Conservation (phyloP, 176 grass and related monocot genomes). For the Paspalum vaginatum region DNA sequence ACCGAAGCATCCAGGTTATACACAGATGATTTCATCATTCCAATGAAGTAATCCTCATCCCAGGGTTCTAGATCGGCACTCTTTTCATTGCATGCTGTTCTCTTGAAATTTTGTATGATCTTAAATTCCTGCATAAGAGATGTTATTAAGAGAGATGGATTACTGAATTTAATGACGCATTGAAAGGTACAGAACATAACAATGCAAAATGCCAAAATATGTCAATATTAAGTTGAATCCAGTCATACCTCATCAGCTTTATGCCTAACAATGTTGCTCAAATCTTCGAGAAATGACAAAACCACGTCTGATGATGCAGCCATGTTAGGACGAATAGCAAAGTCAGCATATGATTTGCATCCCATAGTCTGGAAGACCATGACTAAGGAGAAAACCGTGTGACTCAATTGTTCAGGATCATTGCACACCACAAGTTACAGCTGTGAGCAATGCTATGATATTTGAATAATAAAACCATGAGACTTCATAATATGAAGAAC, state of each 20-base stretch:
- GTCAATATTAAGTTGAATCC: constrained; percentile 9
- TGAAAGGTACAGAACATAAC: neutral
- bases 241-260: constrained; percentile 83
- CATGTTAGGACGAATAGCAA: constrained; percentile 92
- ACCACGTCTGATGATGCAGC: constrained; percentile 76
- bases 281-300: constrained; percentile 77
- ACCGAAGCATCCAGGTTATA: constrained; percentile 67
- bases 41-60: constrained; percentile 86
- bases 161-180: constrained; percentile 25
- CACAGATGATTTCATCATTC: constrained; percentile 84
- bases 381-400: constrained; percentile 9
- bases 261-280: constrained; percentile 68
- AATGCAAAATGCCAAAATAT: constrained; percentile 32
- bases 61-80: constrained; percentile 77
- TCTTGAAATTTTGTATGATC: constrained; percentile 75
- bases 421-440: neutral
- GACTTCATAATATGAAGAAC: constrained; percentile 18
- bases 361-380: constrained; percentile 71
- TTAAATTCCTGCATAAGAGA: constrained; percentile 67
- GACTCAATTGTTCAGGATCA: constrained; percentile 11
- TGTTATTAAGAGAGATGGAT: constrained; percentile 39
- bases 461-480: constrained; percentile 24
- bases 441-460: constrained; percentile 27
- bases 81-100: constrained; percentile 58
- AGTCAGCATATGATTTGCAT: constrained; percentile 87